Evolutionary conservation across 495 filamentous ascomycete species (phyloP).

Genomic region (Aeminium ludgeri): DNA sequence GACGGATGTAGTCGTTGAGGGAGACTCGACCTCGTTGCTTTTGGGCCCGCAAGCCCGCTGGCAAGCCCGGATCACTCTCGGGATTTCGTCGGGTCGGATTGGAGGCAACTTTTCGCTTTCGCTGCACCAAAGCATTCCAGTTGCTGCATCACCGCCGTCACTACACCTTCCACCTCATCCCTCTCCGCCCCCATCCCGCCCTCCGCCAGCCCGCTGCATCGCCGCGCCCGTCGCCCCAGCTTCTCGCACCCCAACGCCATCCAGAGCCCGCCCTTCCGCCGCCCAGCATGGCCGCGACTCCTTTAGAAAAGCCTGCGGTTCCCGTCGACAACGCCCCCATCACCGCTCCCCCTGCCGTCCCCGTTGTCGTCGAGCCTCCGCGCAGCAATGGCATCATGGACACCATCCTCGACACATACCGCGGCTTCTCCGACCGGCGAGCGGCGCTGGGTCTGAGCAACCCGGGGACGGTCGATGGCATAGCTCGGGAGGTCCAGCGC

Average conservation of each 20-base stretch:
- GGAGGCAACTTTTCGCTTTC: too few relatives aligned
- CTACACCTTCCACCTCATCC: background rate
- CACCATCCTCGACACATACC: conserved; percentile 45
- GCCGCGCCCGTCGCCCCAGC: background rate
- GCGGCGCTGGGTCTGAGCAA: conserved; percentile 75
- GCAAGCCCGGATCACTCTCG: too few relatives aligned
- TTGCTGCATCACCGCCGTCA: too few relatives aligned
- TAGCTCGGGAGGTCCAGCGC: conserved; percentile 81
- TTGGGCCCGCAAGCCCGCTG: too few relatives aligned
- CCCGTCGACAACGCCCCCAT: background rate
- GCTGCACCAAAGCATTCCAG: too few relatives aligned
- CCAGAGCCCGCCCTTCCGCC: background rate
- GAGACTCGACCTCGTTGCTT: too few relatives aligned
- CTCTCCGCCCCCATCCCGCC: background rate
- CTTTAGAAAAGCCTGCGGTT: conserved; percentile 4
- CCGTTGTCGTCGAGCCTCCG: conserved; percentile 30
- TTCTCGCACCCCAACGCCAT: background rate
- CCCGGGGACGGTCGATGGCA: conserved; percentile 80
- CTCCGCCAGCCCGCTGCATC: background rate
- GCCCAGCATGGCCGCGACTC: background rate
- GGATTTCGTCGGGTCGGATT: too few relatives aligned
- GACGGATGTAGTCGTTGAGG: too few relatives aligned
- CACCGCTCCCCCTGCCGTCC: conserved; percentile 44
- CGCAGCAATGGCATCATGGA: conserved; percentile 11
- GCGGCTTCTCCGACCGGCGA: conserved; percentile 67